Base-by-base conservation (phyloP, 257 asterid species). In the Voacanga thouarsii region DNA sequence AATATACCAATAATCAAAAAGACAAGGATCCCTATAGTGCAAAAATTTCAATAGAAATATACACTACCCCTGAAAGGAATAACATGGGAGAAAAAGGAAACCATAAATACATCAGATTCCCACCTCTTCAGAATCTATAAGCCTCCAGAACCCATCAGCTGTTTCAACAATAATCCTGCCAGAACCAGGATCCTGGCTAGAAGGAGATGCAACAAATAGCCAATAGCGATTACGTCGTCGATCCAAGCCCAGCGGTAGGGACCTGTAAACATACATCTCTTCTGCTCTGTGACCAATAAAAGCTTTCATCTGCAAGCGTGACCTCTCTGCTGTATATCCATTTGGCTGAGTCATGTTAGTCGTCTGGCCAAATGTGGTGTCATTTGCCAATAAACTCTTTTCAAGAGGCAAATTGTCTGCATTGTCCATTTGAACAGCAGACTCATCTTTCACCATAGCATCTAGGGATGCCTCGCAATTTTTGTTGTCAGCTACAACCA, bases 181-280 rank as follows among this genome's bases (percentile, higher is more conserved):
- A 28, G 97, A 90, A 85, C 99, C 98, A 83, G 97, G 94, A 89
- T 96, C 99, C 57, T 84, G 84, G 68, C 92, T 83, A 75, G 98
- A 93, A 53, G 92, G 87, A 79, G 98, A 88, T 78, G 97, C 98
- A 75, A 89, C 92, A 84, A 89, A 90, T 47, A 87, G 92, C 99
- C 99, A 96, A 84, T 96, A 96, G 30, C 98, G 97, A 80, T 93
- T 96, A 80, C 97, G 92, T 85, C 99, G 87, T 78, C 99, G 85
- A 88, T 96, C 99, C 85, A 86, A 97, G 79, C 98, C 99, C 79
- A 96, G 87, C 79, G 99, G 99, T 81, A 96, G 87, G 30, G 99
- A 96, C 88, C 98, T 88, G 87, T 92, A 96, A 51, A 83, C 93
- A 81, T 89, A 92, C 85, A 88, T 89, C 81, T 96, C 98, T 84